Conservation (phyloP, 1,284 basidiomycete species). For the Ganoderma leucocontextum region DNA sequence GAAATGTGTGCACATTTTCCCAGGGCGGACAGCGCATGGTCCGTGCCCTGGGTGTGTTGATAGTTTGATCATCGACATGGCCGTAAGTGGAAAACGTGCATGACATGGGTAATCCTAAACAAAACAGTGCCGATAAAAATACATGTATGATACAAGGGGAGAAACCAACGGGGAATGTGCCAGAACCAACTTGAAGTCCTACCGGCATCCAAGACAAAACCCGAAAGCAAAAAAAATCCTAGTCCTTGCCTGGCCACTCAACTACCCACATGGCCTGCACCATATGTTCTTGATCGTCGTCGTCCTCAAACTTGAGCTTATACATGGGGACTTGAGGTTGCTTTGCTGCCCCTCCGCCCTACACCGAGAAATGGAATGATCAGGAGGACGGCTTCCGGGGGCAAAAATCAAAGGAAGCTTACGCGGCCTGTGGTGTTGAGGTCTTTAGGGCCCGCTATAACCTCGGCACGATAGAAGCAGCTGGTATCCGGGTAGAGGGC, state of each 20-base stretch:
- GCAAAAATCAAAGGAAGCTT: neutral
- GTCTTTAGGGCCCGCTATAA: conserved; percentile 71
- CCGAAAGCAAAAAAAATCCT: conserved; percentile 7
- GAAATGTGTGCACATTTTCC: neutral
- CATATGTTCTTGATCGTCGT: conserved; percentile 79
- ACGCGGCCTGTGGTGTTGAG: conserved; percentile 57
- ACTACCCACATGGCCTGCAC: conserved; percentile 80
- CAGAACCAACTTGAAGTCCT: conserved; percentile 4
- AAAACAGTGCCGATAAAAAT: conserved; percentile 10
- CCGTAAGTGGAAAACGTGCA: neutral
- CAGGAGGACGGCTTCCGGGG: neutral
- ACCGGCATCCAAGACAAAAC: conserved; percentile 4
- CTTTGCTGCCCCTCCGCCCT: conserved; percentile 25
- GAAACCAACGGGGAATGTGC: conserved; percentile 1
- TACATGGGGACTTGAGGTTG: conserved; percentile 57
- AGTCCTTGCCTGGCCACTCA: conserved; percentile 65
- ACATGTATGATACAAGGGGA: conserved; percentile 15
- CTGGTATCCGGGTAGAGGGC: conserved; percentile 87
- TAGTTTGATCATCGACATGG: neutral
- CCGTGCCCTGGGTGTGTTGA: neutral
- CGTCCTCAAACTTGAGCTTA: conserved; percentile 84
- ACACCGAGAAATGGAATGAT: neutral
- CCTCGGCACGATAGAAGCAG: conserved; percentile 86
- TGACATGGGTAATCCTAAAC: neutral
- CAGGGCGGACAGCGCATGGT: neutral